Conservation (phyloP, 192 early-diverging fungal genomes). For the Funneliformis geosporum region DNA sequence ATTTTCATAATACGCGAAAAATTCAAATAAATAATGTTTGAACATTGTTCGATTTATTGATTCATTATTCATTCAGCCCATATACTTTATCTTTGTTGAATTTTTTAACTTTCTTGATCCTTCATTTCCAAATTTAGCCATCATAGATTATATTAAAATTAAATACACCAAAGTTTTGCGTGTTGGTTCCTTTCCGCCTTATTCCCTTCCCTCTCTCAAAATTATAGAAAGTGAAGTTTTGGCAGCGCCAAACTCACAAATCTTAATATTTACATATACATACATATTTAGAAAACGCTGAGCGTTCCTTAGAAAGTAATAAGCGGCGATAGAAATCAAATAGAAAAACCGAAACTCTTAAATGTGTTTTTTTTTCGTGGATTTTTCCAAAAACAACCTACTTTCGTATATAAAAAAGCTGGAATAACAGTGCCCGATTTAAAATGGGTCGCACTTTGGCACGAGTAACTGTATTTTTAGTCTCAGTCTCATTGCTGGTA, state of each 20-base stretch:
- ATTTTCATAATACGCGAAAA: too few relatives aligned
- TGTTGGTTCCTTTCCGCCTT: neutral
- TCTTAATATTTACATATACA: neutral
- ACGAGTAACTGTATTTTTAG: too few relatives aligned
- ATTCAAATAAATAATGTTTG: too few relatives aligned
- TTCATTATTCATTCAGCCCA: too few relatives aligned
- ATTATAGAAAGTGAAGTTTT: neutral
- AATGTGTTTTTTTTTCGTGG: neutral
- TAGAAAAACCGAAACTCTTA: neutral
- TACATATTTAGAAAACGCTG: neutral
- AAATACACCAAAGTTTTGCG: neutral
- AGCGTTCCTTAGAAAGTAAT: neutral
- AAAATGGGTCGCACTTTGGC: too few relatives aligned
- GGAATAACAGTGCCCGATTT: too few relatives aligned
- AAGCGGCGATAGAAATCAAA: neutral
- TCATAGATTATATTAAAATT: neutral
- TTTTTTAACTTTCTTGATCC: too few relatives aligned
- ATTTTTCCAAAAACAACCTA: too few relatives aligned
- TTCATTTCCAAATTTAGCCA: neutral
- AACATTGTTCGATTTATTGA: too few relatives aligned
- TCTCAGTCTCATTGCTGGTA: too few relatives aligned
- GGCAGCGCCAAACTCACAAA: conserved; percentile 3
- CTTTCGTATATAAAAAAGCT: too few relatives aligned
- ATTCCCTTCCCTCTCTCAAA: neutral
- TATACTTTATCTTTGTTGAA: too few relatives aligned